A percentile compares a stretch with the other conserved stretches of the same genome.
These are phyloP conservation scores for Aspergillus hiratsukae DNA, from an alignment of 2,329 filamentous ascomycete species.

Conservation along the genomic window DNA sequence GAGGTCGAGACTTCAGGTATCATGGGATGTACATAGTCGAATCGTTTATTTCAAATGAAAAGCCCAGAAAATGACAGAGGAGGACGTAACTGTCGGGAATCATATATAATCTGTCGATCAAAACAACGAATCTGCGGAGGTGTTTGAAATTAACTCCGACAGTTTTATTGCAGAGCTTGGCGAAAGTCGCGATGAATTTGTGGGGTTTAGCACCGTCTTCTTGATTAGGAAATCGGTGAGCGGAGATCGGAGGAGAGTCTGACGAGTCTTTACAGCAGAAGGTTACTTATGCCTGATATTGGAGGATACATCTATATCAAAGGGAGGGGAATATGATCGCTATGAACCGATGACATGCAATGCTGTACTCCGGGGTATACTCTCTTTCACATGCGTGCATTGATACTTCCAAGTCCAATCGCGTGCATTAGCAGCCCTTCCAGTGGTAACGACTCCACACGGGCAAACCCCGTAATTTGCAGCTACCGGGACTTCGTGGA, in stretches of 20 bases:
- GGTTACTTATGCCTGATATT: neutral
- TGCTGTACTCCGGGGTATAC: neutral
- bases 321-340: neutral
- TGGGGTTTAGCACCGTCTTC: slow-evolving; percentile 23
- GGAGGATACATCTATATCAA: neutral
- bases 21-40: neutral
- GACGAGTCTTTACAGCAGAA: neutral
- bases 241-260: slow-evolving; percentile 3
- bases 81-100: neutral
- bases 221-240: slow-evolving; percentile 33
- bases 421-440: neutral
- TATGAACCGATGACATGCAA: neutral
- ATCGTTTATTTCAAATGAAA: neutral
- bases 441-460: neutral
- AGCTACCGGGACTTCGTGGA: neutral
- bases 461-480: neutral
- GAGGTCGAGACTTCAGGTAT: neutral
- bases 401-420: neutral
- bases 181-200: slow-evolving; percentile 19
- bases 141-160: slow-evolving; percentile 4
- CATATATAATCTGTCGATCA: neutral
- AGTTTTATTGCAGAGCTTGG: slow-evolving; percentile 15
- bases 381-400: neutral
- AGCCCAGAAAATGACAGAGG: neutral
- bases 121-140: neutral